Base-by-base conservation (phyloP, 1,139 yeast genomes). In the Zygosaccharomyces pseudobailii region DNA sequence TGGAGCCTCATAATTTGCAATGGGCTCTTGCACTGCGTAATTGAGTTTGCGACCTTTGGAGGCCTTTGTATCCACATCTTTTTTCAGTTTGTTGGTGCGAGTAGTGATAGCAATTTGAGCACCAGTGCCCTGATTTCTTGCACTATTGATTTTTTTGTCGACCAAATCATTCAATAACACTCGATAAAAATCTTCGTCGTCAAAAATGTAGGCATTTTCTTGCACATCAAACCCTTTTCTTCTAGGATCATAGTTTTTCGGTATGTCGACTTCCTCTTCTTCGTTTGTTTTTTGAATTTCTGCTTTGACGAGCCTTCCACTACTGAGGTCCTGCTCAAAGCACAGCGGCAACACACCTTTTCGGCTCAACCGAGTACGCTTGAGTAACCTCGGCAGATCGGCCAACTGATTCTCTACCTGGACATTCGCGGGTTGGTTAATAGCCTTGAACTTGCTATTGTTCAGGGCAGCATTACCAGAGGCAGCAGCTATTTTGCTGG, bases 141-240 rank as follows among this genome's bases (percentile, higher is more conserved):
- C 56, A 59, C 76, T 79, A 1, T 78, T 76, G 71, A 74, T 78
- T 63, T 78, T 87, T 59, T 86, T 85, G 59, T 92, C 97, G 22
- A 94, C 95, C 62, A 94, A 74, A 60, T 94, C 98, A 59, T 89
- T 88, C 53, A 94, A 75, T 56, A 92, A 71, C 5, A 85, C 80
- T 51, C 96, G 76, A 68, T 94, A 94, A 65, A 94, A 94, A 66
- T 94, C 98, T 55, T 89, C 95, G 64, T 94, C 98, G 61, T 94
- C 97, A 62, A 86, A 94, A 17, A 92, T 79, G 48, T 75, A 75
- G 6, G 72, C 71, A 49, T 80, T 72, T 55, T 79, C 82, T 23
- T 73, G 70, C 25, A 57, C 54, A 68, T 92, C 95, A 63, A 92
- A 87, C 61, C 88, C 96, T 61, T 85, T 92, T 24, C 89, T 78